A percentile compares a stretch with the other conserved stretches of the same genome.
These are phyloP conservation scores for Podaxis sp. DNA, from an alignment of 768 basidiomycete genomes.

Conservation along the genomic window DNA sequence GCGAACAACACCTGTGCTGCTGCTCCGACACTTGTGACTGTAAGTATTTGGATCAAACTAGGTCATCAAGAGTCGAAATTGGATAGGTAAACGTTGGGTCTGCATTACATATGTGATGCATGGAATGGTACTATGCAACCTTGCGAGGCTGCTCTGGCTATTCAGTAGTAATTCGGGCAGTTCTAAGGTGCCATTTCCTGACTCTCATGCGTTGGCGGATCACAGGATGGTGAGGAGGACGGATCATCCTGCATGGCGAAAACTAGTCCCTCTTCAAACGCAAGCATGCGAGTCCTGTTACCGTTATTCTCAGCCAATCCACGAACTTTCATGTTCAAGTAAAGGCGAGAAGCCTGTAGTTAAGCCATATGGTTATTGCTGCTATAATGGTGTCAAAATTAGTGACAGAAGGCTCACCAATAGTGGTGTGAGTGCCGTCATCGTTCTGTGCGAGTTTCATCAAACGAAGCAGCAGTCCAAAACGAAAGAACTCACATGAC, in stretches of 20 bases:
- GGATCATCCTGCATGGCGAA: neutral
- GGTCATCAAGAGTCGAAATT: too few species aligned
- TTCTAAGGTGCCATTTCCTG: neutral
- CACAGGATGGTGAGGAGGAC: neutral
- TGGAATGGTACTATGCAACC: neutral
- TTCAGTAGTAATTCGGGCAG: neutral
- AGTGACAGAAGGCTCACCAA: neutral
- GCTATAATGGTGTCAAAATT: neutral
- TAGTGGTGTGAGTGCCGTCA: neutral
- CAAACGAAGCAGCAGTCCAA: neutral
- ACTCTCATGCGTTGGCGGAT: neutral
- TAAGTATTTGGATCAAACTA: too few species aligned
- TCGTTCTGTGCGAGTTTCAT: neutral
- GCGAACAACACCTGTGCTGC: too few species aligned
- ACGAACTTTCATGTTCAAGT: neutral
- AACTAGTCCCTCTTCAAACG: neutral
- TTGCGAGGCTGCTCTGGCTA: neutral
- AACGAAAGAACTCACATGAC: neutral
- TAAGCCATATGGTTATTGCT: neutral
- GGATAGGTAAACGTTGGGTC: too few species aligned
- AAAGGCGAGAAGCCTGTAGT: neutral
- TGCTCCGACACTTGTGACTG: too few species aligned
- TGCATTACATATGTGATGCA: too few species aligned
- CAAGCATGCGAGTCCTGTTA: neutral
- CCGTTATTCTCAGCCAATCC: neutral